phyloP scores from a whole-genome alignment of 2,329 filamentous ascomycete genomes.

The Phaeosphaeria sp. region DNA sequence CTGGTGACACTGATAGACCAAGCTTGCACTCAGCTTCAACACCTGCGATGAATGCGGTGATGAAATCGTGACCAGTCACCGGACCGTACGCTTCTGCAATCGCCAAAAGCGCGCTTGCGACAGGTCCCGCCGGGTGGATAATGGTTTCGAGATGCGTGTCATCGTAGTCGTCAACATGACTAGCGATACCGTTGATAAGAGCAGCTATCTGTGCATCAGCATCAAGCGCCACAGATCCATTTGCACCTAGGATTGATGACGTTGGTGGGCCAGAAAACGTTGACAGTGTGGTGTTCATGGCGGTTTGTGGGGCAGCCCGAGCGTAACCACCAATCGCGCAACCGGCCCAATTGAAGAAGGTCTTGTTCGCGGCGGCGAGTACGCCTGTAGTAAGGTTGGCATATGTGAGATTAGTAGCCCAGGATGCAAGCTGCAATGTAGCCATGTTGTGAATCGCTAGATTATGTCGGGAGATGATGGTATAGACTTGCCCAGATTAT shows the following conservation, averaged over 20 bases:
- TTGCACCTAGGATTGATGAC: slow-evolving; percentile 45
- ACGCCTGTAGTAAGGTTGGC: slow-evolving; percentile 51
- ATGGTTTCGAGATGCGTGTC: slow-evolving; percentile 64
- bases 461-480: neutral
- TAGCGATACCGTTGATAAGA: slow-evolving; percentile 62
- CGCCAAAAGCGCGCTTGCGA: slow-evolving; percentile 59
- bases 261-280: slow-evolving; percentile 38
- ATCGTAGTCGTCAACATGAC: slow-evolving; percentile 64
- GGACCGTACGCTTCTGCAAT: slow-evolving; percentile 52
- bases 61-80: slow-evolving; percentile 55
- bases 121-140: slow-evolving; percentile 62
- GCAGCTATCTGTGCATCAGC: slow-evolving; percentile 58
- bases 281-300: slow-evolving; percentile 39
- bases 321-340: slow-evolving; percentile 59
- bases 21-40: slow-evolving; percentile 62
- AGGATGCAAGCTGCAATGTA: slow-evolving; percentile 56
- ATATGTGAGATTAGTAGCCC: slow-evolving; percentile 54
- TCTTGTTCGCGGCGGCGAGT: slow-evolving; percentile 53
- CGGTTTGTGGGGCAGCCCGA: slow-evolving; percentile 54
- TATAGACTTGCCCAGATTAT: no score
- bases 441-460: slow-evolving; percentile 47
- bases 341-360: slow-evolving; percentile 62
- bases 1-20: slow-evolving; percentile 59
- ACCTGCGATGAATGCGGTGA: slow-evolving; percentile 60
- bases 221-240: slow-evolving; percentile 36